Evolutionary conservation across 2,329 filamentous ascomycete genomes (phyloP).

Genomic region (Botrytis sinoallii): DNA sequence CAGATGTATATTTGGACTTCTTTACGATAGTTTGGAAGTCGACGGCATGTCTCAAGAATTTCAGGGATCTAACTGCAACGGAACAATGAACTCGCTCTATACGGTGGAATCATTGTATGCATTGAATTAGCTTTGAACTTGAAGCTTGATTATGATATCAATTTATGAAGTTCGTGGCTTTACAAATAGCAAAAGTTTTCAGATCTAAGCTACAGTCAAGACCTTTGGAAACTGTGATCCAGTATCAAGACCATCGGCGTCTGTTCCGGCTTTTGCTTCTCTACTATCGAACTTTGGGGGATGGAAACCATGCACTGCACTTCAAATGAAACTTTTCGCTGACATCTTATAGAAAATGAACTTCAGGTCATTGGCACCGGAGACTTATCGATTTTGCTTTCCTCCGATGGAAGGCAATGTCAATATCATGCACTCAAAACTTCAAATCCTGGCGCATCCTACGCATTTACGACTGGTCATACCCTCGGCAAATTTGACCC

Average conservation of each 20-base stretch:
- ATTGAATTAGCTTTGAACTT: not conserved
- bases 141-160: not conserved
- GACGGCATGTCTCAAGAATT: not conserved
- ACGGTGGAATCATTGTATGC: not conserved
- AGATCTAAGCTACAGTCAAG: not conserved
- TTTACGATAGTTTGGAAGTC: not conserved
- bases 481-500: slow-evolving; percentile 81
- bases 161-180: not conserved
- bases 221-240: not conserved
- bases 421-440: slow-evolving; percentile 88
- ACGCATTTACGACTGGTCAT: slow-evolving; percentile 74
- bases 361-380: slow-evolving; percentile 49
- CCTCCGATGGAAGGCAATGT: slow-evolving; percentile 67
- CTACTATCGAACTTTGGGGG: not conserved
- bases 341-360: slow-evolving; percentile 44
- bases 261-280: not conserved
- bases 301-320: not conserved
- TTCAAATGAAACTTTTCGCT: not conserved
- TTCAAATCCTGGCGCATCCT: slow-evolving; percentile 82
- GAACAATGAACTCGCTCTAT: not conserved
- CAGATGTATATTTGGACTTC: not conserved
- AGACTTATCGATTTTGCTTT: slow-evolving; percentile 71
- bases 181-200: not conserved
- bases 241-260: not conserved
- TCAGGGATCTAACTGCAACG: not conserved